Evolutionary conservation across 441 rosid species (phyloP).

Genomic region (Gossypium davidsonii): DNA sequence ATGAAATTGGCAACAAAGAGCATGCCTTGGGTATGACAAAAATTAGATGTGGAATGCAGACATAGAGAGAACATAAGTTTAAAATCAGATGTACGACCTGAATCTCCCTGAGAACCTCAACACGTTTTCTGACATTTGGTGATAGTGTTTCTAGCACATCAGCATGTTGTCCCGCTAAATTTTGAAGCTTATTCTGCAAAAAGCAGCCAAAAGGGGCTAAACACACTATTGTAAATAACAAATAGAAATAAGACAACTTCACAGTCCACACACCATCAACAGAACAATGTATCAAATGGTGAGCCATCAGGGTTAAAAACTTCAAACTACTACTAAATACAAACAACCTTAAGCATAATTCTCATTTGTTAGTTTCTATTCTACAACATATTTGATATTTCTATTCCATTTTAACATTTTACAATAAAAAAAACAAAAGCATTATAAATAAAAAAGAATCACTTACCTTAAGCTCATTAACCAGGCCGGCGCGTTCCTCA

Average conservation of each 20-base stretch:
- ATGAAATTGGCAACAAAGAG: background rate
- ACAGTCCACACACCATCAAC: conserved; percentile 1
- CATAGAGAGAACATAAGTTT: background rate
- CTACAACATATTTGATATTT: background rate
- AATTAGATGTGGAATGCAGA: background rate
- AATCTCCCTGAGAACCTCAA: conserved; percentile 57
- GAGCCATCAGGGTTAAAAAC: background rate
- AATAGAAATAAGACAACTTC: background rate
- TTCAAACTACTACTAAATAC: background rate
- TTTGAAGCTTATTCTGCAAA: conserved; percentile 57
- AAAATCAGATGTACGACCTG: conserved; percentile 36
- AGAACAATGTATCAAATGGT: background rate
- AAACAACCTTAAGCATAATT: background rate
- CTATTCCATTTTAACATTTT: background rate
- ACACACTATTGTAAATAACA: background rate
- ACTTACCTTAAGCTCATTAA: conserved; percentile 52
- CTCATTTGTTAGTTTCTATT: background rate
- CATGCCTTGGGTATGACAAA: background rate
- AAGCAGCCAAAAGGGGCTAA: background rate
- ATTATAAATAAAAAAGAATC: background rate
- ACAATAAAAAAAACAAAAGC: background rate
- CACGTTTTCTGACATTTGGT: conserved; percentile 58
- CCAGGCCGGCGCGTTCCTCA: conserved; percentile 55
- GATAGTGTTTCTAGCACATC: conserved; percentile 46
- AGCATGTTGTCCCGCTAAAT: conserved; percentile 52